These are phyloP conservation scores for Aspergillus homomorphus DNA, from an alignment of 495 filamentous ascomycete species.

Conservation along the genomic window DNA sequence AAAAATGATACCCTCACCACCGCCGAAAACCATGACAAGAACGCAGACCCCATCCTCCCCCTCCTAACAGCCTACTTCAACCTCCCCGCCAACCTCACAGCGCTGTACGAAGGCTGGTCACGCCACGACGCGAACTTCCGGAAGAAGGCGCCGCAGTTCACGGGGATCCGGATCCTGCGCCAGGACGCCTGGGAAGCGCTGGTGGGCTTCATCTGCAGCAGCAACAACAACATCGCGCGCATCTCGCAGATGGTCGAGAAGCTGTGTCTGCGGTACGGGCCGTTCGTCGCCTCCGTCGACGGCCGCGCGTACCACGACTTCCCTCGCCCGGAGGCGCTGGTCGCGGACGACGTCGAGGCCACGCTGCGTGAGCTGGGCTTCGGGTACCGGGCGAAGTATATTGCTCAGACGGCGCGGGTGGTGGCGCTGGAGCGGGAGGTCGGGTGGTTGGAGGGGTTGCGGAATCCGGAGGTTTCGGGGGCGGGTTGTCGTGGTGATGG, in stretches of 20 bases:
- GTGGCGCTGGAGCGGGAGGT: conserved; percentile 59
- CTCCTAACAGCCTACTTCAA: conserved; percentile 81
- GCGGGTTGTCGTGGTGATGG: conserved; percentile 29
- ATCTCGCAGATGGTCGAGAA: conserved; percentile 97
- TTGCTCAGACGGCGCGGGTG: conserved; percentile 77
- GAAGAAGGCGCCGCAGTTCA: conserved; percentile 80
- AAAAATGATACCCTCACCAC: conserved; percentile 14
- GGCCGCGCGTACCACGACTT: conserved; percentile 82
- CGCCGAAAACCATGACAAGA: conserved; percentile 21
- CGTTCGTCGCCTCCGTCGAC: conserved; percentile 66
- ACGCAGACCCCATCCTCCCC: conserved; percentile 59
- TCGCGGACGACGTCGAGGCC: conserved; percentile 64
- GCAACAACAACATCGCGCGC: conserved; percentile 95
- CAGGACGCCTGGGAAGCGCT: conserved; percentile 97
- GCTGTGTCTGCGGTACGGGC: conserved; percentile 81
- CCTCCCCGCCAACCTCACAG: conserved; percentile 65
- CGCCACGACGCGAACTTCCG: conserved; percentile 83
- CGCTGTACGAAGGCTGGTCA: conserved; percentile 86
- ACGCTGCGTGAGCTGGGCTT: conserved; percentile 83
- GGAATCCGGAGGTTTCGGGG: conserved; percentile 75
- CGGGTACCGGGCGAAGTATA: conserved; percentile 91
- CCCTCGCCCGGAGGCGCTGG: conserved; percentile 68
- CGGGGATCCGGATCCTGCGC: conserved; percentile 87
- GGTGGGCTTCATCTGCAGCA: conserved; percentile 93
- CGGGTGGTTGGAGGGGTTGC: conserved; percentile 73